Evolutionary conservation across 805 yeast species (phyloP).

Genomic region (Wickerhamiella sergipiensis): DNA sequence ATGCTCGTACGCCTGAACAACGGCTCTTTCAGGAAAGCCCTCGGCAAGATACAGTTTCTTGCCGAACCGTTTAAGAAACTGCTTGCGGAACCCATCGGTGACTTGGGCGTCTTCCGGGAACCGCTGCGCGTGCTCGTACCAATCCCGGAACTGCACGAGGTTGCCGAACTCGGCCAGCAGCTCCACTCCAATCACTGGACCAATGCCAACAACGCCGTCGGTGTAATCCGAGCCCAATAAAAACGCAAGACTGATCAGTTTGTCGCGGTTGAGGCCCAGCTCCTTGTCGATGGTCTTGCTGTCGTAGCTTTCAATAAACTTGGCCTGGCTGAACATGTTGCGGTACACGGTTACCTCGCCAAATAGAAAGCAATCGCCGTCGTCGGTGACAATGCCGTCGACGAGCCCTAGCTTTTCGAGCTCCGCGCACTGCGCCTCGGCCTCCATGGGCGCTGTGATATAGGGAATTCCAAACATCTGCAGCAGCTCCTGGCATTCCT

Average conservation of each 20-base stretch:
- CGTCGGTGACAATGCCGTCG: constrained; percentile 94
- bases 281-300: constrained; percentile 42
- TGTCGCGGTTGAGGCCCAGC: constrained; percentile 48
- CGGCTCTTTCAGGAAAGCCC: constrained; percentile 55
- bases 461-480: constrained; percentile 88
- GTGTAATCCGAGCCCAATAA: constrained; percentile 92
- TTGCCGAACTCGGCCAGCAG: constrained; percentile 71
- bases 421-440: constrained; percentile 96
- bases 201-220: constrained; percentile 81
- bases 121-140: constrained; percentile 44
- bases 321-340: constrained; percentile 87
- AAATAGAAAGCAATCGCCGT: constrained; percentile 89
- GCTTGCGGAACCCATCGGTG: constrained; percentile 29
- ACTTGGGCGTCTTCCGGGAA: constrained; percentile 21
- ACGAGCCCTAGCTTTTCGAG: constrained; percentile 54
- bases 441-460: constrained; percentile 95
- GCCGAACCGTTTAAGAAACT: constrained; percentile 46
- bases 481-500: constrained; percentile 79
- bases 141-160: constrained; percentile 29
- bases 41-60: constrained; percentile 44
- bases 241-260: constrained; percentile 68
- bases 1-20: constrained; percentile 55
- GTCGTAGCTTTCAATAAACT: constrained; percentile 76
- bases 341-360: constrained; percentile 75
- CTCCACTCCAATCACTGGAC: constrained; percentile 88